Conservation (phyloP, 805 yeast genomes). For the baker's yeast (Saccharomyces cerevisiae) region DNA sequence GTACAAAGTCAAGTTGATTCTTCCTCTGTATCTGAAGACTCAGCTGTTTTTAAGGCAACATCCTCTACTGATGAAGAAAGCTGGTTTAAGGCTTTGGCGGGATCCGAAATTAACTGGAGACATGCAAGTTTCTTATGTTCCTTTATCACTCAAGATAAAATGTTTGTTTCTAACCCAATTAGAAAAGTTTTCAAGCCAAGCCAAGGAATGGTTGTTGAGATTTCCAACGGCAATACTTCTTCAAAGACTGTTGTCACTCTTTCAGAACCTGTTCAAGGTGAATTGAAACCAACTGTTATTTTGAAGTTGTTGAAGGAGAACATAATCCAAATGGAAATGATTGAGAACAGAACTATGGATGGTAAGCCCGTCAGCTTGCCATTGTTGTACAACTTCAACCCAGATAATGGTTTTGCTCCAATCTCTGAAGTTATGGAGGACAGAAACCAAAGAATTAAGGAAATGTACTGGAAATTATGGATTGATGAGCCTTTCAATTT, state of each 20-base stretch:
- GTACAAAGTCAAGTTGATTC: conserved; percentile 11
- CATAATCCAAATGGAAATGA: conserved; percentile 60
- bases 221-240: conserved; percentile 44
- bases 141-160: conserved; percentile 76
- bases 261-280: conserved; percentile 66
- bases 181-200: conserved; percentile 74
- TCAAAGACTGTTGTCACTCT: conserved; percentile 55
- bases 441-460: conserved; percentile 87
- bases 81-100: conserved; percentile 83
- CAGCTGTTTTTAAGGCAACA: conserved; percentile 34
- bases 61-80: conserved; percentile 33
- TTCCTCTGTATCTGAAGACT: conserved; percentile 23
- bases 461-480: conserved; percentile 97
- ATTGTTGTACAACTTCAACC: conserved; percentile 69
- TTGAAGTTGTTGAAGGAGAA: conserved; percentile 43
- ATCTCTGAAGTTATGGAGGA: conserved; percentile 82
- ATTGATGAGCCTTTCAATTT: conserved; percentile 57
- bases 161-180: conserved; percentile 71
- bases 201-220: conserved; percentile 52
- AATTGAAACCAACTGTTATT: conserved; percentile 54
- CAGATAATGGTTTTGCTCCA: conserved; percentile 92
- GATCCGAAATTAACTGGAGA: conserved; percentile 75
- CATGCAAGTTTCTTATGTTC: conserved; percentile 76
- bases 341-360: conserved; percentile 84
- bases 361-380: conserved; percentile 65